phyloP scores from a whole-genome alignment of 2,329 filamentous ascomycete species.

The Sporothrix variecibatus region DNA sequence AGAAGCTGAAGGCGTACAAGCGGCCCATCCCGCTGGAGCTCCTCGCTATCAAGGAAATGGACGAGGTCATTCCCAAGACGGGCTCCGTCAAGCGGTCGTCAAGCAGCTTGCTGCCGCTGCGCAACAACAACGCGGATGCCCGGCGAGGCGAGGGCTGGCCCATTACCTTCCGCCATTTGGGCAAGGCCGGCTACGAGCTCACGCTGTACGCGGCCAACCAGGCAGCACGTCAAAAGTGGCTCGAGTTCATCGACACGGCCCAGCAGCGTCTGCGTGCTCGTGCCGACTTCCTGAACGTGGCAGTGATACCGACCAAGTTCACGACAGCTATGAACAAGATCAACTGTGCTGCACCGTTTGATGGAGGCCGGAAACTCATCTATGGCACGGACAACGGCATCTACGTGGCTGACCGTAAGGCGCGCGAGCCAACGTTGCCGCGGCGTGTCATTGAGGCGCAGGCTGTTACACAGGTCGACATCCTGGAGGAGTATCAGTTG shows the following conservation, averaged over 20 bases:
- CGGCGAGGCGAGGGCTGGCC: conserved; percentile 77
- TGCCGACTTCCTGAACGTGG: conserved; percentile 86
- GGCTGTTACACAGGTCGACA: conserved; percentile 91
- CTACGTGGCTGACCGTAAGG: conserved; percentile 86
- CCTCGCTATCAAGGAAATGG: conserved; percentile 93
- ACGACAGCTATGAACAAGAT: conserved; percentile 74
- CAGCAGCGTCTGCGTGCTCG: conserved; percentile 85
- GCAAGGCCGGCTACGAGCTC: conserved; percentile 91
- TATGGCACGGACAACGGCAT: conserved; percentile 94
- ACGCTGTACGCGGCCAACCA: conserved; percentile 86
- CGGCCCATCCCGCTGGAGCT: conserved; percentile 91
- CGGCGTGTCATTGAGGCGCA: conserved; percentile 82
- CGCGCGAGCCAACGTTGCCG: conserved; percentile 76
- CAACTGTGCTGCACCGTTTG: conserved; percentile 92
- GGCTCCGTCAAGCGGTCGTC: conserved; percentile 84
- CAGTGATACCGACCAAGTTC: conserved; percentile 59
- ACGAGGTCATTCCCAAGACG: conserved; percentile 81
- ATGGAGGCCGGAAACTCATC: conserved; percentile 91
- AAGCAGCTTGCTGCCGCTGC: conserved; percentile 67
- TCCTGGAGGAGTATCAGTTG: conserved; percentile 91
- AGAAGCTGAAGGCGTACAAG: conserved; percentile 93
- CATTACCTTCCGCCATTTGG: conserved; percentile 93
- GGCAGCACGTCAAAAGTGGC: conserved; percentile 90
- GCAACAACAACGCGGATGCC: conserved; percentile 52
- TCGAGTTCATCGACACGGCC: conserved; percentile 90